Evolutionary conservation across 768 basidiomycete genomes (phyloP).

Genomic region (Rhodotorula toruloides): DNA sequence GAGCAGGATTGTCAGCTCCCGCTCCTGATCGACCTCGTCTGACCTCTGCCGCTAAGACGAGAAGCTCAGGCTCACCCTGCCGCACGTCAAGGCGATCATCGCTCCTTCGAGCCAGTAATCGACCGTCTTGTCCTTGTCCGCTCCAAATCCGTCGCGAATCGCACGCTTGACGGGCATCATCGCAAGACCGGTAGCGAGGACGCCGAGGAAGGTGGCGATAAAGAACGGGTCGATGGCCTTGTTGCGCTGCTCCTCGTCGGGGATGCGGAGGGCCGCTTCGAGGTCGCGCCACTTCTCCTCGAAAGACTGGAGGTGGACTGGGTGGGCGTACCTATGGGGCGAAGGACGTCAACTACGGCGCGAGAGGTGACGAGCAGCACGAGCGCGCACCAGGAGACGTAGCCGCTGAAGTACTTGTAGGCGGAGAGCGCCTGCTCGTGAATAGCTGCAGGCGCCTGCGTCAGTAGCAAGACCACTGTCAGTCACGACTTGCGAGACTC

Average conservation of each 20-base stretch:
- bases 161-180: constrained; percentile 34
- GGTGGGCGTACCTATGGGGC: constrained; percentile 32
- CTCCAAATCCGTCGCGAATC: constrained; percentile 12
- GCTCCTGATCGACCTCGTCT: no score
- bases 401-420: constrained; percentile 19
- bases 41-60: no score
- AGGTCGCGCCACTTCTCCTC: constrained; percentile 22
- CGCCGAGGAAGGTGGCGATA: constrained; percentile 29
- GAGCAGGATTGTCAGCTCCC: neutral
- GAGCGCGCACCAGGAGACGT: constrained; percentile 20
- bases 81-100: constrained; percentile 30
- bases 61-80: constrained; percentile 17
- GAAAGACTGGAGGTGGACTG: constrained; percentile 22
- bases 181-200: constrained; percentile 26
- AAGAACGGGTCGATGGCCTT: constrained; percentile 35
- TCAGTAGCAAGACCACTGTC: no score
- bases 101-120: constrained; percentile 34
- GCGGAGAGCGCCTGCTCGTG: constrained; percentile 8
- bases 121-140: constrained; percentile 22
- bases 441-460: neutral
- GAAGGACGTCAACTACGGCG: no score
- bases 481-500: no score
- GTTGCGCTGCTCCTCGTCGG: constrained; percentile 16
- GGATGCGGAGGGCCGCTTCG: constrained; percentile 11
- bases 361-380: no score